Base-by-base conservation (phyloP, 176 grass and related monocot species). In the Carex pumila region DNA sequence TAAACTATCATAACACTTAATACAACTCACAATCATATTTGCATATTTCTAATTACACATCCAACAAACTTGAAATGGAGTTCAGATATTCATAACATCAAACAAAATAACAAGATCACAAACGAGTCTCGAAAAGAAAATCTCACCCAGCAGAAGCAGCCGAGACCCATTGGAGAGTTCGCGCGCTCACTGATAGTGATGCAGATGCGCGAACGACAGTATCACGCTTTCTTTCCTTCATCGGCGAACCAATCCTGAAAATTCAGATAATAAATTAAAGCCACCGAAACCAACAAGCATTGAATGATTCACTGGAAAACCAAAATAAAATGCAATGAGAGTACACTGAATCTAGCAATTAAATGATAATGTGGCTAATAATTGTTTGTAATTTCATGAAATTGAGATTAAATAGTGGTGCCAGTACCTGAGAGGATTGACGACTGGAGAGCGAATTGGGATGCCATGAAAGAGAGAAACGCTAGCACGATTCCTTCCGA, bases 131-230 rank as follows among this genome's bases (percentile, higher is more conserved):
- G 15, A 3, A 60, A 79, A 50, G 10, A 50, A 50, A 79, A 30
- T 7, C 95, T 93, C 83, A 99, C 96, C 88, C 91, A 50, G 80
- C 55, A 17, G 96, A 92, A 60, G 88, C 86, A 29, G 89, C 89
- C 22, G 91, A 95, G 78, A 89, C 79, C 96, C 96, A 98, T 31
- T 93, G 89, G 79, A 95, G 87, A n/a, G 93, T 90, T 14, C 5
- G 65, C 14, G 85, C 85, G 72, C 61, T 88, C 7, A 98, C 49
- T 50, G 90, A 36, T 56, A 98, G 37, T 50, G 90, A 36, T 56
- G 83, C 84, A 57, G 89, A 83, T 19, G 91, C 79, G 54, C 45
- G 84, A 77, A 93, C 92, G 12, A 93, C 89, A 36, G 61, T 52
- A 61, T 57, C 86, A 25, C 7, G 67, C 70, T 47, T 18, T 19